phyloP scores from a whole-genome alignment of 2,329 filamentous ascomycete species.

The Rhynchosporium secalis region DNA sequence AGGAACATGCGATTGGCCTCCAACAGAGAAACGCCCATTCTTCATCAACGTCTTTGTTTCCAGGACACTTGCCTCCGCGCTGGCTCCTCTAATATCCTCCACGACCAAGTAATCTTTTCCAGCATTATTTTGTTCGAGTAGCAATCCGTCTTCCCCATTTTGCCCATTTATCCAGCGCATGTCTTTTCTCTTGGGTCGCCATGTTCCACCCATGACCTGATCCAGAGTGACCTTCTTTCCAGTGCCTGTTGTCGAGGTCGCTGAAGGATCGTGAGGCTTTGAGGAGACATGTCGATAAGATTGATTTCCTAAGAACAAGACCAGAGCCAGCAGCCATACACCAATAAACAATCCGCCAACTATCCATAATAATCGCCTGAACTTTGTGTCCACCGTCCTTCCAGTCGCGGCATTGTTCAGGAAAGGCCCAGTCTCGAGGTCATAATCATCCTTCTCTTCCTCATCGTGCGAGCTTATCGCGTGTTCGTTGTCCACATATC shows the following conservation, averaged over 20 bases:
- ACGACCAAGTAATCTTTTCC: conserved; percentile 79
- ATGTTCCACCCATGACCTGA: conserved; percentile 66
- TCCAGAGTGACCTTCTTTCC: conserved; percentile 74
- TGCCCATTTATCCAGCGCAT: conserved; percentile 78
- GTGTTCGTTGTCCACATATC: conserved; percentile 36
- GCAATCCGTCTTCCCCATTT: conserved; percentile 76
- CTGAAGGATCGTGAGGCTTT: conserved; percentile 67
- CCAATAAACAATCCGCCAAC: conserved; percentile 60
- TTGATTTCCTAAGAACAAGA: conserved; percentile 64
- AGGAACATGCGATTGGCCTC: conserved; percentile 56
- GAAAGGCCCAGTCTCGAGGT: conserved; percentile 49
- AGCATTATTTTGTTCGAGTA: conserved; percentile 68
- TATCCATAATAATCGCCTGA: conserved; percentile 59
- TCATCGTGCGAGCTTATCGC: conserved; percentile 27
- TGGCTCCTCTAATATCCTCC: conserved; percentile 72
- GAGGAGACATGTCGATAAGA: conserved; percentile 65
- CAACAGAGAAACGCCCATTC: conserved; percentile 59
- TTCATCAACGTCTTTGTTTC: conserved; percentile 75
- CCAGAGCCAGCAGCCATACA: conserved; percentile 68
- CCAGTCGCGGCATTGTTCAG: conserved; percentile 40
- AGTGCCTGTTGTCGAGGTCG: conserved; percentile 59
- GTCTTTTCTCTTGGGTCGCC: conserved; percentile 61
- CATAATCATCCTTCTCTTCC: conserved; percentile 42
- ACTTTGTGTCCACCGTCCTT: conserved; percentile 62
- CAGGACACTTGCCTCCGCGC: conserved; percentile 44